Base-by-base conservation (phyloP, 345 rosid genomes). In the Pseudoturritis turrita region DNA sequence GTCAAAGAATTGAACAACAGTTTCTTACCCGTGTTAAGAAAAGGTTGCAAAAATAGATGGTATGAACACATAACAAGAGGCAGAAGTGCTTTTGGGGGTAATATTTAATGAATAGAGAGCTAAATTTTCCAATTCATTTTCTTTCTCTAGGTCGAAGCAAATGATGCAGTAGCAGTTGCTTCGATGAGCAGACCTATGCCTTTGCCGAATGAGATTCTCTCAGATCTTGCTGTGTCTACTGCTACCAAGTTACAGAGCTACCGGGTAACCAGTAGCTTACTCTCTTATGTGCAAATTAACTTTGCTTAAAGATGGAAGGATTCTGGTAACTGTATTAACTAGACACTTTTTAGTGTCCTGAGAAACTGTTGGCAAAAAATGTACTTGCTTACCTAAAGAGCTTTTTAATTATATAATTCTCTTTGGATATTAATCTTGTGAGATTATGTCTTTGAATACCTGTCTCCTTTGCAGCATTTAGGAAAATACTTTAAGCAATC, bases 401-500 rank as follows among this genome's bases (percentile, higher is more conserved):
- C 26, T 10, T 39, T 60, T 61, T 17, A 5, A 18, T 18, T 29
- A 19, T 40, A 39, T 9, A 40, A n/a, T 19, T 40, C 6, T 23
- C 58, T 71, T 44, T 68, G 55, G 51, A 46, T 6, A 5, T 15
- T 54, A 18, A 45, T 46, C 14, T 21, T 69, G 15, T 47, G 71
- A 45, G 53, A 25, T 40, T 71, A 39, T 71, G 19, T 13, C 12
- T 76, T 21, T 47, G 65, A 15, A 39, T 37, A 26, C 18, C 5
- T 62, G 22, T 55, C 63, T 53, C 2, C 67, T 41, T 65, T 73
- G 79, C 89, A 91, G 98, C 84, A 82, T 73, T 86, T 94, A 72
- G 91, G 96, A 58, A 94, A 85, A 84, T 94, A 89, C 81, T 91
- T 91, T 73, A 89, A 87, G 84, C 92, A 88, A 85, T 88, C 96